These are phyloP conservation scores for Hemileccinum impolitum DNA, from an alignment of 768 basidiomycete genomes.

Conservation along the genomic window DNA sequence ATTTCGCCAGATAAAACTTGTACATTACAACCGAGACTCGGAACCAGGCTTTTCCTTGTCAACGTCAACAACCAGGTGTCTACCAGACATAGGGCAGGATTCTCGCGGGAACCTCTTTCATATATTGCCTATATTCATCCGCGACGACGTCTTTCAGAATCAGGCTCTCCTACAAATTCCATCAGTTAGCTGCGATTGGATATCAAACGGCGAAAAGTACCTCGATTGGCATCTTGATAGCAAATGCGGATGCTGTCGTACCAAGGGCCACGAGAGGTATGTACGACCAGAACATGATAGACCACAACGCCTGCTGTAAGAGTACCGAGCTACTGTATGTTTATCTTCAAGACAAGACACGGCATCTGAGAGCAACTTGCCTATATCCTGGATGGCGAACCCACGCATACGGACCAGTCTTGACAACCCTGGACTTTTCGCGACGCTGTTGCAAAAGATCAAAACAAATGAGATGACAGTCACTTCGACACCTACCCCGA, in stretches of 20 bases:
- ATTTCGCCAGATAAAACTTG: too few relatives aligned
- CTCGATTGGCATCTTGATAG: constrained; percentile 34
- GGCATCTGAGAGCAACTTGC: constrained; percentile 9
- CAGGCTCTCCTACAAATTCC: constrained; percentile 21
- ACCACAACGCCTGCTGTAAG: constrained; percentile 16
- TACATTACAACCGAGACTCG: too few relatives aligned
- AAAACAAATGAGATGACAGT: background rate
- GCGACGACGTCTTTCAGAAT: constrained; percentile 23
- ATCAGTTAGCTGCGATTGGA: background rate
- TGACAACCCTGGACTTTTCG: constrained; percentile 30
- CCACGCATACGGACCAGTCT: constrained; percentile 32
- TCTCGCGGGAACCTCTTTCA: constrained; percentile 25
- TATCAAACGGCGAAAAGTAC: constrained; percentile 2
- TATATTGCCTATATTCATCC: constrained; percentile 28
- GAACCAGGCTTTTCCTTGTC: too few relatives aligned
- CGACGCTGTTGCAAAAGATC: constrained; percentile 17
- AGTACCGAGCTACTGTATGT: constrained; percentile 13
- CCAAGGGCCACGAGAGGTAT: constrained; percentile 20
- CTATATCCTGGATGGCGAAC: constrained; percentile 34
- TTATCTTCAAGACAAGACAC: too few relatives aligned
- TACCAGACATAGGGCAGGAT: constrained; percentile 28
- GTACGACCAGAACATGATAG: constrained; percentile 33
- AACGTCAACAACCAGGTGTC: background rate
- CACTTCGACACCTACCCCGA: constrained; percentile 13
- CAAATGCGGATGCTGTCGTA: constrained; percentile 17